phyloP scores from a whole-genome alignment of 2,329 filamentous ascomycete genomes.

The Xylariaceae sp. region DNA sequence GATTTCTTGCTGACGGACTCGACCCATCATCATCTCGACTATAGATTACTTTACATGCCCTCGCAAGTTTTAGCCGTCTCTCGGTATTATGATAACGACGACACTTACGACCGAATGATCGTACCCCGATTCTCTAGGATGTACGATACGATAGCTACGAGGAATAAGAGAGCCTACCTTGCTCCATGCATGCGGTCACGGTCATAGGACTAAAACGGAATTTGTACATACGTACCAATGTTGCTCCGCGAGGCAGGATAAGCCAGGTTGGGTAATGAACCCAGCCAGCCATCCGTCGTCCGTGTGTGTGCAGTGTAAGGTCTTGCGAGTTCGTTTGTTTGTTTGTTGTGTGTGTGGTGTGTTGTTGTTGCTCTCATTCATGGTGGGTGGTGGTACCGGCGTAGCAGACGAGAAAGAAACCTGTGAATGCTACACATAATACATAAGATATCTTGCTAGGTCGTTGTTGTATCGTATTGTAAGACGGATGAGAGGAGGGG shows the following conservation, averaged over 20 bases:
- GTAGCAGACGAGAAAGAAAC: background rate
- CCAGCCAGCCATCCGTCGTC: background rate
- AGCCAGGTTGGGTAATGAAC: background rate
- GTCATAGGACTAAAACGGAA: slow-evolving; percentile 11
- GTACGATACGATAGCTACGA: background rate
- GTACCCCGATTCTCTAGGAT: background rate
- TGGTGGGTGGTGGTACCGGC: background rate
- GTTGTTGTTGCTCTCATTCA: too few species aligned
- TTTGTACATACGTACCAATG: background rate
- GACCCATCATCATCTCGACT: too few species aligned
- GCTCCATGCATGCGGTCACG: slow-evolving; percentile 13
- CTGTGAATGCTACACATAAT: background rate
- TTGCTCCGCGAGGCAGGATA: background rate
- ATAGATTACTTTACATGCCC: too few species aligned
- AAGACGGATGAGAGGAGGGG: background rate
- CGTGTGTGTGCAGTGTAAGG: background rate
- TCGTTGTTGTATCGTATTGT: too few species aligned
- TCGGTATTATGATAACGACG: background rate
- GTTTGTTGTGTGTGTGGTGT: too few species aligned
- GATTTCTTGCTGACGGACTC: too few species aligned
- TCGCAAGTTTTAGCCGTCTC: background rate
- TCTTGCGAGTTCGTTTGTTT: background rate
- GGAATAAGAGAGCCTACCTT: background rate
- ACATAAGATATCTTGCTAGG: too few species aligned
- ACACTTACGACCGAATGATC: too few species aligned